Evolutionary conservation across 106 monocot species (phyloP), one percentile per base, ranked within the genome.

Genomic region (Hemerocallis citrina): DNA sequence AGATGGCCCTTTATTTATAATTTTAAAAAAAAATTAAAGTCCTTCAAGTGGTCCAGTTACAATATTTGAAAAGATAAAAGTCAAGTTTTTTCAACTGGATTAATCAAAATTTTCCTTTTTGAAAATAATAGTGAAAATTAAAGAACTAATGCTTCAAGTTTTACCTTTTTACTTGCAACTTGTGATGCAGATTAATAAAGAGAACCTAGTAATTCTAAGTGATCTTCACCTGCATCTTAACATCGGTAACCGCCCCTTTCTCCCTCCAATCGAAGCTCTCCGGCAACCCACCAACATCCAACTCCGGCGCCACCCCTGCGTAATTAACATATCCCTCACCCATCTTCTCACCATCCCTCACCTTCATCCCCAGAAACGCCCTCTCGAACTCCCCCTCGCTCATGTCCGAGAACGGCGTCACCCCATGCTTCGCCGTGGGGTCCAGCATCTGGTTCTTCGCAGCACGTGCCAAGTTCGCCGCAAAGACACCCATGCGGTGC

Each of bases 361-460:
- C 59, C 20, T 36, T 33, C 4, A 88, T 44, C 16, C 93, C 88
- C 36, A 72, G 67, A 62, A 81, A 74, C 44, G 50, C 22, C 28
- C 62, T 24, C 79, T 85, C 77, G 77, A 93, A 93, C 78, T 93
- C 93, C 52, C 77, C 93, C 73, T 63, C 74, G 0, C 79, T 85
- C 43, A 89, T 58, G 65, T 88, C 93, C 31, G 79, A 93, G 85
- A 93, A 93, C 14, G 73, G 81, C 21, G 93, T 93, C 62, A 89
- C 52, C 14, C 93, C 92, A 64, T 88, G 88, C 79, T 59, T 44
- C 21, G 93, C 93, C 35, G 72, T 67, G 11, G 93, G 88, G 46
- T 93, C 88, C 16, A 85, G 75, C 48, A 65, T 38, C 76, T 93
- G 93, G 79, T 93, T 81, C 82, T 79, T 74, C 58, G 74, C 81